phyloP scores from a whole-genome alignment of 345 rosid species.

The Mallotus nudiflorus region DNA sequence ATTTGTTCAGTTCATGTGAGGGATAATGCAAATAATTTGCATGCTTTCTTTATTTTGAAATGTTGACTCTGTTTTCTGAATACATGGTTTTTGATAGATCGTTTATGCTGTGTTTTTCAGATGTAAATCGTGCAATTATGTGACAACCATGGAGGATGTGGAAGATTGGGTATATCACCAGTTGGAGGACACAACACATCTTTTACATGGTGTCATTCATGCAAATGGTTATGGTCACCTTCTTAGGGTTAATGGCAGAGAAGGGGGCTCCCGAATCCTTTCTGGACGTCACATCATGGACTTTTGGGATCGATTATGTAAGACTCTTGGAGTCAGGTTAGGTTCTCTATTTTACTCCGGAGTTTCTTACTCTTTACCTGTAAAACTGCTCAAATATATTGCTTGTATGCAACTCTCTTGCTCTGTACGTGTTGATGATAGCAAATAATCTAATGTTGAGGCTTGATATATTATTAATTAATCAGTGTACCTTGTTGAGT shows the following conservation, averaged over 20 bases:
- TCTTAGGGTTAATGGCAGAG: slow-evolving; percentile 67
- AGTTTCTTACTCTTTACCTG: not conserved
- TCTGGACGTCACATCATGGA: slow-evolving; percentile 65
- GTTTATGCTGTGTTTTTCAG: slow-evolving; percentile 23
- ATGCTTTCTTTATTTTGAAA: not conserved
- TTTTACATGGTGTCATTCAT: slow-evolving; percentile 66
- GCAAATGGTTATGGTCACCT: slow-evolving; percentile 74
- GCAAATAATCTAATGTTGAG: not conserved
- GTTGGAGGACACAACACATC: slow-evolving; percentile 65
- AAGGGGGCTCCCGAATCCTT: slow-evolving; percentile 68
- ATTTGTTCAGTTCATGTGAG: not conserved
- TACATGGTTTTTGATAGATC: not conserved
- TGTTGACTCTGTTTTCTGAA: not conserved
- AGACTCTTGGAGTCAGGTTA: slow-evolving; percentile 58
- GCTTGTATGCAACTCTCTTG: not conserved
- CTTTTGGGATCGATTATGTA: slow-evolving; percentile 74
- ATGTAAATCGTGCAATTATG: slow-evolving; percentile 55
- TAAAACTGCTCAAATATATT: not conserved
- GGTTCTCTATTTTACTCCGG: not conserved
- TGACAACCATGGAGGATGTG: slow-evolving; percentile 44
- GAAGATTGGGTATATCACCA: slow-evolving; percentile 67
- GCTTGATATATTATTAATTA: not conserved
- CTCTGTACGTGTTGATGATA: not conserved
- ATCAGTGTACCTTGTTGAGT: not conserved
- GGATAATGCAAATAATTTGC: not conserved